phyloP scores from a whole-genome alignment of 257 asterid species.

The Cinchona pubescens region DNA sequence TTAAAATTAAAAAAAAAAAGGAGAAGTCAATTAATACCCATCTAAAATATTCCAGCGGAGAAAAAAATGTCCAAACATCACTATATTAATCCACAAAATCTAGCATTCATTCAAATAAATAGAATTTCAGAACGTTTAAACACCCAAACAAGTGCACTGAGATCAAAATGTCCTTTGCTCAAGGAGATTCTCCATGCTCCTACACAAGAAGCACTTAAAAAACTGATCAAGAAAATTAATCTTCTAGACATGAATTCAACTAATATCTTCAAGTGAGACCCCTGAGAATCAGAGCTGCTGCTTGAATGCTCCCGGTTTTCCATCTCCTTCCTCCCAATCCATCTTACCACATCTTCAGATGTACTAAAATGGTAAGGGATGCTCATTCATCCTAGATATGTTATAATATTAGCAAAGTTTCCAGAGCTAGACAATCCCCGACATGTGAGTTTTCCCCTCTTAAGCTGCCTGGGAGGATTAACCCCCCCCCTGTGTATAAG shows the following conservation, averaged over 20 bases:
- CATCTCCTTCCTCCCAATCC: neutral
- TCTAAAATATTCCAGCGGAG: neutral
- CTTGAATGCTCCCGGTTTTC: no score
- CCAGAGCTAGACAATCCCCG: neutral
- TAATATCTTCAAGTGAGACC: neutral
- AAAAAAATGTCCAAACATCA: neutral
- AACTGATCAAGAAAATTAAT: neutral
- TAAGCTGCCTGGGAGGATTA: neutral
- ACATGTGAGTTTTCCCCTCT: neutral
- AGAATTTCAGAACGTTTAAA: no score
- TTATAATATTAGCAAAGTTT: neutral
- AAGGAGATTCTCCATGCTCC: neutral
- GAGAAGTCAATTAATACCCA: neutral
- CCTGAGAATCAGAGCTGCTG: neutral
- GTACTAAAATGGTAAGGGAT: neutral
- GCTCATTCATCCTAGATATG: neutral
- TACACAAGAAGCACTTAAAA: neutral
- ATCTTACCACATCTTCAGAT: neutral
- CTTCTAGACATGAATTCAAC: neutral
- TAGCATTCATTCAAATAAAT: neutral
- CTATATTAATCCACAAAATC: neutral
- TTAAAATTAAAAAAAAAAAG: no score
- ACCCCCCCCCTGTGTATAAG: neutral
- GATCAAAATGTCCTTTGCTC: neutral
- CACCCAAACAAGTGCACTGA: neutral